Evolutionary conservation across 257 asterid species (phyloP), one percentile per base, ranked within the genome.

Genomic region (Leptodermis oblonga): DNA sequence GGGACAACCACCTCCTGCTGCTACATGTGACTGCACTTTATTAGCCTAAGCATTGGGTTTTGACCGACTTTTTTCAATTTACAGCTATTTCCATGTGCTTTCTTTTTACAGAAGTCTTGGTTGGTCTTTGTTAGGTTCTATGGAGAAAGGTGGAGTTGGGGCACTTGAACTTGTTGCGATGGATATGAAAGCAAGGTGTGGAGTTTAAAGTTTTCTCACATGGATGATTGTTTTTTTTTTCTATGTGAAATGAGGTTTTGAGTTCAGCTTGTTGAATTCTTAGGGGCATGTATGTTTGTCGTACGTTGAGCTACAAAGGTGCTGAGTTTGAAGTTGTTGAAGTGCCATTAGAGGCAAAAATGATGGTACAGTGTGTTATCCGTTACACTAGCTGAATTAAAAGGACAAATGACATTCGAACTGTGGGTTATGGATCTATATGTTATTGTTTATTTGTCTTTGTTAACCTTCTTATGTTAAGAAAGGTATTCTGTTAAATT

Each of bases 271-370:
- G 46, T 76, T 71, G 69, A 67, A 39, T 70, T 85, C 54, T 65
- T 76, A 91, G 99, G 92, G 99, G 99, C 68, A 94, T 94, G 99
- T 94, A 94, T 82, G 95, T 94, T 74, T 94, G 99, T 80, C 99
- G 97, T 69, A 94, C 99, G 13, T 81, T 94, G 76, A 94, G 99
- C 89, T 94, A 91, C 84, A 84, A 87, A 84, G 99, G 95, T 65
- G 96, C 79, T 18, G 99, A 94, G 73, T 91, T 94, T 84, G 99
- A 94, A 85, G 96, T 84, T 70, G 97, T 94, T 82, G 97, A 94
- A 78, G 96, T 86, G 65, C 96, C 92, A 12, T 70, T 94, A 71
- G 99, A 91, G 76, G 80, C 80, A 52, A 78, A 78, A 73, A 94
- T 94, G 99, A 82, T 56, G 97, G 97, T 92, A 88, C 46, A 56